phyloP scores from a whole-genome alignment of 1,284 basidiomycete genomes.

The Bondarzewia mesenterica region DNA sequence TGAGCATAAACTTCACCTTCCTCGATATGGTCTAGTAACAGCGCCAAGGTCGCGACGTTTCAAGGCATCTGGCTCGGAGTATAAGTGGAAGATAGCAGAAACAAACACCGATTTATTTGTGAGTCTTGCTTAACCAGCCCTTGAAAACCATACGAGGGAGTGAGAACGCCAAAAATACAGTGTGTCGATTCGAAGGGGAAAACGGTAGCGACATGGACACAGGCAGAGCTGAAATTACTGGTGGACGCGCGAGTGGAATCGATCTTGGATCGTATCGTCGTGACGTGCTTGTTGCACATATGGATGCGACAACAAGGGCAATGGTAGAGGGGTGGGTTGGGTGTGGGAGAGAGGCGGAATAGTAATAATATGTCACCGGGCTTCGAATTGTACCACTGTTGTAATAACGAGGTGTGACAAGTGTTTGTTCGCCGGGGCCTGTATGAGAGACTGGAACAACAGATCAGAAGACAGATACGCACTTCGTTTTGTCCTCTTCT shows the following conservation, averaged over 20 bases:
- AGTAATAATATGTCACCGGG: constrained; percentile 41
- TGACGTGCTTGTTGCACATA: constrained; percentile 47
- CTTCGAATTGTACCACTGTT: constrained; percentile 84
- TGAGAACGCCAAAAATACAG: constrained; percentile 21
- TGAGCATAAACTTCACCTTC: constrained; percentile 18
- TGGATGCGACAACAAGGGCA: constrained; percentile 34
- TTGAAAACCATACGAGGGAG: too few relatives aligned
- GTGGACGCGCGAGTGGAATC: constrained; percentile 31
- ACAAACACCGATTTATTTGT: constrained; percentile 40
- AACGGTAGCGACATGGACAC: constrained; percentile 42
- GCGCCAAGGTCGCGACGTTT: constrained; percentile 42
- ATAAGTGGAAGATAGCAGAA: constrained; percentile 51
- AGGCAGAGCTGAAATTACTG: constrained; percentile 28
- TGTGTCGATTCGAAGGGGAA: constrained; percentile 42
- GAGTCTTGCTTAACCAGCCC: constrained; percentile 17
- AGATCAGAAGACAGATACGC: constrained; percentile 28
- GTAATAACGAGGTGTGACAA: too few relatives aligned
- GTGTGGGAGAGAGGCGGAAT: neutral
- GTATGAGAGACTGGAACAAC: constrained; percentile 10
- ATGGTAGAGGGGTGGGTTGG: constrained; percentile 13
- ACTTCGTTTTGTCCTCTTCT: constrained; percentile 95
- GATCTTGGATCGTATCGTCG: constrained; percentile 44
- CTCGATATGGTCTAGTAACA: neutral
- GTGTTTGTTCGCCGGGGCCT: too few relatives aligned
- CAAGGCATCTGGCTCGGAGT: constrained; percentile 39